Percentiles rank a stretch among this genome's conserved stretches.
These are phyloP conservation scores for Fraxinus ornus DNA, from an alignment of 305 asterid species.

Conservation along the genomic window DNA sequence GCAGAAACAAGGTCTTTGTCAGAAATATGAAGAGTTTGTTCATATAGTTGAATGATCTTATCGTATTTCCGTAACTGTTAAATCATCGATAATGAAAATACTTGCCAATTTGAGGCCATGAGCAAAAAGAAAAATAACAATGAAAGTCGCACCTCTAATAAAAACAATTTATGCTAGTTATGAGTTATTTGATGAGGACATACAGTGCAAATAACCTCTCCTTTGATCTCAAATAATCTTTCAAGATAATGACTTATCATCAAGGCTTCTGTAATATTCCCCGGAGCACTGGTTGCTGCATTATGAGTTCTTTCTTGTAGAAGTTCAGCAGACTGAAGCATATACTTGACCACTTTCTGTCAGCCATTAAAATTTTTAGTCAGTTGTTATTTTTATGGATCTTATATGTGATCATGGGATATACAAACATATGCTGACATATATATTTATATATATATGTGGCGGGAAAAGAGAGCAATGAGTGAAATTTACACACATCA, in stretches of 20 bases:
- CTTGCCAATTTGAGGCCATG: not conserved
- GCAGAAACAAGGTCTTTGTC: constrained; percentile 49
- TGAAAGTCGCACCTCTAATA: constrained; percentile 6
- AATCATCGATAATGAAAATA: not conserved
- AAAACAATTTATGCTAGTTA: constrained; percentile 9
- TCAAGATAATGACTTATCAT: constrained; percentile 71
- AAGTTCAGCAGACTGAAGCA: constrained; percentile 46
- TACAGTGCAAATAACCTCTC: constrained; percentile 75
- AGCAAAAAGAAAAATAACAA: not conserved
- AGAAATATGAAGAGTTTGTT: constrained; percentile 62
- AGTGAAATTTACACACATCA: not conserved
- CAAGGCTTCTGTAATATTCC: constrained; percentile 55
- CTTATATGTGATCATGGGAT: not conserved
- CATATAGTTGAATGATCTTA: constrained; percentile 70
- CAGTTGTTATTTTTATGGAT: constrained; percentile 24
- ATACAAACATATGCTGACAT: not conserved
- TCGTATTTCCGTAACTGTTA: constrained; percentile 59
- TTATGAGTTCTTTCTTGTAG: constrained; percentile 57
- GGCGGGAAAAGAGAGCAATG: not conserved
- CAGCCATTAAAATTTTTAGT: constrained; percentile 28
- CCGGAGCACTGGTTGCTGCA: constrained; percentile 58
- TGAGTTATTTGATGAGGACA: constrained; percentile 27
- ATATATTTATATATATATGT: not conserved
- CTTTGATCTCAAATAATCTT: constrained; percentile 78
- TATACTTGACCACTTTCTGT: constrained; percentile 66